phyloP scores from a whole-genome alignment of 192 early-diverging fungal species.

The Diversispora epigaea region DNA sequence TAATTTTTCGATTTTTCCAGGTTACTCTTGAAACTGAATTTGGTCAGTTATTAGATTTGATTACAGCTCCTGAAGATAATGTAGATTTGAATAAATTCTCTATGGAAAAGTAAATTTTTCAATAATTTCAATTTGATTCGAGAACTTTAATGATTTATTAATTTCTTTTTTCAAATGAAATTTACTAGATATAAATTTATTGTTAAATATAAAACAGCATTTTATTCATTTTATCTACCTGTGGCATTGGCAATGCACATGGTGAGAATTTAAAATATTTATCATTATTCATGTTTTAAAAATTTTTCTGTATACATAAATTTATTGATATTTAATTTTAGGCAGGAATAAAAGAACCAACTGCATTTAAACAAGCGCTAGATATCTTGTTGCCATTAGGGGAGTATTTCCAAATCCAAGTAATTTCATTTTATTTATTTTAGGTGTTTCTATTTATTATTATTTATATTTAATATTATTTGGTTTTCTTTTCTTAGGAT shows the following conservation, averaged over 20 bases:
- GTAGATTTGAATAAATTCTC: constrained; percentile 91
- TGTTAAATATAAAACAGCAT: constrained; percentile 97
- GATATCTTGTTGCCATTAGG: constrained; percentile 90
- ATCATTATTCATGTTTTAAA: not conserved
- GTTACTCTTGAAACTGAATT: constrained; percentile 95
- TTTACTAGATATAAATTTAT: constrained; percentile 76
- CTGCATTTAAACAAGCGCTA: constrained; percentile 78
- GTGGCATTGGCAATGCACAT: constrained; percentile 92
- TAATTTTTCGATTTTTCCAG: constrained; percentile 25
- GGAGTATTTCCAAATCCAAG: constrained; percentile 97
- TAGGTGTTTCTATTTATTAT: not conserved
- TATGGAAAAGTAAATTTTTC: constrained; percentile 73
- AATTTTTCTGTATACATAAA: not conserved
- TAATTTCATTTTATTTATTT: constrained; percentile 13
- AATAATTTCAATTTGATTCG: not conserved
- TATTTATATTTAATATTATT: not conserved
- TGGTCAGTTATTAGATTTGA: constrained; percentile 95
- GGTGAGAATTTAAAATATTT: constrained; percentile 40
- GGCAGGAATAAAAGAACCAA: constrained; percentile 78
- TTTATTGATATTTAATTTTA: constrained; percentile 14
- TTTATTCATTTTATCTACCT: constrained; percentile 99
- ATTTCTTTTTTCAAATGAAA: not conserved
- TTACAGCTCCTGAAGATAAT: constrained; percentile 96
- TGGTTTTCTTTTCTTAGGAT: constrained; percentile 50
- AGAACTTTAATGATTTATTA: not conserved